Evolutionary conservation across 176 grass and related monocot genomes (phyloP).

Genomic region (Avena atlantica): DNA sequence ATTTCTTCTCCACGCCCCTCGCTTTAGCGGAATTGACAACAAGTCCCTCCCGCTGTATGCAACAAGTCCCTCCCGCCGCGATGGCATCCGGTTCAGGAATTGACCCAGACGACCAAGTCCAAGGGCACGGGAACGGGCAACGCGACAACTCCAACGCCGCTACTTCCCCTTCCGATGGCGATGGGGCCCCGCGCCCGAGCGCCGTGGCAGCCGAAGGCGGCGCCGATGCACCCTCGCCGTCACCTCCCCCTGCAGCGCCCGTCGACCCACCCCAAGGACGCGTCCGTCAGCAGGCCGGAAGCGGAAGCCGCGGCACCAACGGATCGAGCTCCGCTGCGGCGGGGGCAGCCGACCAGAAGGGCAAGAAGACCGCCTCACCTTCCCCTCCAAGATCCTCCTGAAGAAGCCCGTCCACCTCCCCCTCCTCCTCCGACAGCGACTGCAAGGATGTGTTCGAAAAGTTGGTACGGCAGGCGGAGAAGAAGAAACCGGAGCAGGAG

Average conservation of each 20-base stretch:
- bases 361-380: neutral
- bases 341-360: neutral
- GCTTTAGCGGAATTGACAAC: too few species aligned
- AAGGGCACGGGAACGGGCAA: neutral
- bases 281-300: neutral
- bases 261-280: neutral
- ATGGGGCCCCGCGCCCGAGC: too few species aligned
- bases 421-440: neutral
- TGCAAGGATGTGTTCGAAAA: neutral
- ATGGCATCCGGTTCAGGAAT: constrained; percentile 18
- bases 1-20: constrained; percentile 27
- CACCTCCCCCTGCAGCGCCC: neutral
- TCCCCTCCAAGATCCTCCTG: neutral
- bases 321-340: constrained; percentile 5
- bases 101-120: neutral
- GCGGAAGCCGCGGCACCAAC: neutral
- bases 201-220: neutral
- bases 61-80: neutral
- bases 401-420: neutral
- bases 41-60: too few species aligned
- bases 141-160: neutral
- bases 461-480: neutral
- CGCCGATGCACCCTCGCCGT: neutral
- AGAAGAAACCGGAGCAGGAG: neutral
- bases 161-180: neutral